phyloP scores from a whole-genome alignment of 2,329 filamentous ascomycete genomes.

The Macrophomina pseudophaseolina region DNA sequence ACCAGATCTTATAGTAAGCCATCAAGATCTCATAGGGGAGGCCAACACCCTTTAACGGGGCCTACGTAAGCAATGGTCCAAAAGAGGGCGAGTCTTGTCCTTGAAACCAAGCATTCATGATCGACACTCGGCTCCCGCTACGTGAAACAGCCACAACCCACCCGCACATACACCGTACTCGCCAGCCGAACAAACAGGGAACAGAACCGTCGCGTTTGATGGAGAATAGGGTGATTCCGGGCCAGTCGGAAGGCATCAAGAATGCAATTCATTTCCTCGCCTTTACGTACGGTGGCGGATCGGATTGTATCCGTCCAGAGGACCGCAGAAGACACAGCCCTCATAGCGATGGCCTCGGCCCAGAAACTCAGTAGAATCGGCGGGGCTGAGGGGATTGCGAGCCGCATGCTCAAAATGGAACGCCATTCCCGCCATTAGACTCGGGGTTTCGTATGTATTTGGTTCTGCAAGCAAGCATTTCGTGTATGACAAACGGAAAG shows the following conservation, averaged over 20 bases:
- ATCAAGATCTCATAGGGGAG: background rate
- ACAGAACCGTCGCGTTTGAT: background rate
- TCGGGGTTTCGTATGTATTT: background rate
- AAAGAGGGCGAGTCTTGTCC: background rate
- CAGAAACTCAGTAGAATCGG: background rate
- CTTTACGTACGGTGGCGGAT: no score
- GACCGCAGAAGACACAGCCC: no score
- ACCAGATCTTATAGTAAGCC: background rate
- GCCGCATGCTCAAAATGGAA: background rate
- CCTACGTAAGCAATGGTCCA: background rate
- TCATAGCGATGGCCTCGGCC: background rate
- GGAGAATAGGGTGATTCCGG: background rate
- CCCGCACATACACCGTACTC: constrained; percentile 10
- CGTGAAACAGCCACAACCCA: constrained; percentile 10
- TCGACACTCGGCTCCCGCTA: constrained; percentile 10
- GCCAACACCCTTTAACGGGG: background rate
- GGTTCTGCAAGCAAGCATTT: no score
- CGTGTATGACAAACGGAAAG: no score
- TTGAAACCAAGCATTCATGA: constrained; percentile 19
- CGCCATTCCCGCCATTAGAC: background rate
- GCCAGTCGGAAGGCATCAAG: background rate
- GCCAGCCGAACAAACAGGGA: background rate
- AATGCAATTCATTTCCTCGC: no score
- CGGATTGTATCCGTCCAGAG: no score
- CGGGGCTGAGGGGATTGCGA: background rate